Evolutionary conservation across 768 basidiomycete genomes (phyloP), one percentile per base, ranked within the genome.

Genomic region (Suillus weaverae): DNA sequence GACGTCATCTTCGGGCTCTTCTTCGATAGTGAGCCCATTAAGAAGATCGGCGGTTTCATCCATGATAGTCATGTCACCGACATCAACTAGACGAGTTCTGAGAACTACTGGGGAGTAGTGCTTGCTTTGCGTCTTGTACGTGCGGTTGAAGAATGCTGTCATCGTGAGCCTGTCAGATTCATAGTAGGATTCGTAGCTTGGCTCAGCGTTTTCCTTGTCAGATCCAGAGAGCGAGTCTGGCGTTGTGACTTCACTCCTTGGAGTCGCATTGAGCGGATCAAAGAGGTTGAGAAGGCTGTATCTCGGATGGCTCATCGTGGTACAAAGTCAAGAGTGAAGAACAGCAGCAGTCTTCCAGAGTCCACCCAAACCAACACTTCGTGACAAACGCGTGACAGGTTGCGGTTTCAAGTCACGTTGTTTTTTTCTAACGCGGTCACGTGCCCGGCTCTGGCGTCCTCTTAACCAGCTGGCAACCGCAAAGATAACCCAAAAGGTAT

Each of bases 131-230:
- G 39, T 48, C 9, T 66, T 70, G 43, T 73, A 75, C 4, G 70
- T 64, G 10, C 76, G 69, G 62, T 72, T 76, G 66, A 78, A 77
- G 60, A 76, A 78, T 3, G 70, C 63, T n/a, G 75, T 77, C 68
- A 68, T 78, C 66, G 71, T 78, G 72, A 71, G 76, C 69, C 73
- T 76, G 74, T 78, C 77, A 11, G 76, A 75, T 13, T 69, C 68
- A 16, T 66, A 55, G 43, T 66, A 57, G 3, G 41, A 43, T 46
- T 54, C 39, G 26, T 22, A 33, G 32, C 39, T 43, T 14, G 68
- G 68, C 35, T 51, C 63, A 39, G 63, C 60, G 48, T 68, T 68
- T 60, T 68, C 68, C 66, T 68, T 68, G 66, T 68, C 68, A 20
- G 67, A 68, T 20, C 65, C 70, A 9, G 65, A 57, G 26, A 50